These are phyloP conservation scores for Ustilago loliicola DNA, from an alignment of 1,284 basidiomycete species.

Conservation along the genomic window DNA sequence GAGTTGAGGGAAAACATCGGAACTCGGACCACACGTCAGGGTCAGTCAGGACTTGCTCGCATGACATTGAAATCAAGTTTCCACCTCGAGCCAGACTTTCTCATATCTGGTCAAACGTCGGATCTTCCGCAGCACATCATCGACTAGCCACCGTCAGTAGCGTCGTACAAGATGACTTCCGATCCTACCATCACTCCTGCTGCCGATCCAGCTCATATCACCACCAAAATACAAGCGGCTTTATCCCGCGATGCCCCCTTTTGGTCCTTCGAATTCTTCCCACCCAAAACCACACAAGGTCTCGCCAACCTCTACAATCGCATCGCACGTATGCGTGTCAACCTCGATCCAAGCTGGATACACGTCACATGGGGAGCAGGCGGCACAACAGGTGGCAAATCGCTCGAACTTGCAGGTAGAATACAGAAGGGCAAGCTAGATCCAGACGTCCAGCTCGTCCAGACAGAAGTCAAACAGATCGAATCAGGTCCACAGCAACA, in stretches of 20 bases:
- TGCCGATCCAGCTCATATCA: constrained; percentile 48
- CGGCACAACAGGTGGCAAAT: constrained; percentile 89
- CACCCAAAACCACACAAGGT: constrained; percentile 91
- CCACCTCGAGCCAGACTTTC: not conserved
- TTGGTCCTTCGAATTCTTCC: constrained; percentile 91
- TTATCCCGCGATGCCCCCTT: constrained; percentile 37
- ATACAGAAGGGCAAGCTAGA: constrained; percentile 64
- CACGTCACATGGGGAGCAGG: constrained; percentile 97
- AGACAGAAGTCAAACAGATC: constrained; percentile 17
- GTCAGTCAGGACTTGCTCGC: constrained; percentile 7
- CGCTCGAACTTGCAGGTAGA: constrained; percentile 78
- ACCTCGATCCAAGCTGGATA: constrained; percentile 72
- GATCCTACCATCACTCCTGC: not conserved
- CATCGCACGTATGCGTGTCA: constrained; percentile 76
- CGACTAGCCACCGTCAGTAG: not conserved
- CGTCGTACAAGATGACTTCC: not conserved
- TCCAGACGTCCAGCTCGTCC: constrained; percentile 29
- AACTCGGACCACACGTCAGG: constrained; percentile 11
- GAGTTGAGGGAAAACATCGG: not conserved
- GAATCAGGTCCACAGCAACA: constrained; percentile 13
- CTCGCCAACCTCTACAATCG: constrained; percentile 74
- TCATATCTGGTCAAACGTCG: not conserved
- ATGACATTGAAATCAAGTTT: constrained; percentile 1
- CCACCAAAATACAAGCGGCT: constrained; percentile 36
- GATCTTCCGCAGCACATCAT: not conserved